phyloP scores from a whole-genome alignment of 345 rosid genomes.

The Lumnitzera racemosa region DNA sequence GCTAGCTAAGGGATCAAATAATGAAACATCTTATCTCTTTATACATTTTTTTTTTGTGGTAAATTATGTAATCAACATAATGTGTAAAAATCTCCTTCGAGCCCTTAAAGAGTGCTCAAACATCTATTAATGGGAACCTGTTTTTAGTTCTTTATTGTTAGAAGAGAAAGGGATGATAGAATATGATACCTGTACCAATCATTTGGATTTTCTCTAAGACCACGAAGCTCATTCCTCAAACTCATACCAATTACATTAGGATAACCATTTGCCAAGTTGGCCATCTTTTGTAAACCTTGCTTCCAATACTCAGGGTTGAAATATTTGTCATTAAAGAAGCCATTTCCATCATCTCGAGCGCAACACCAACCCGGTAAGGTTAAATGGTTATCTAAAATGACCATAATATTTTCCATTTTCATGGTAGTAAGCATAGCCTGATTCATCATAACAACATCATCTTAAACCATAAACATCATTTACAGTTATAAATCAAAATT shows the following conservation, averaged over 20 bases:
- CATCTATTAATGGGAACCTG: too few relatives aligned
- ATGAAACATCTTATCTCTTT: too few relatives aligned
- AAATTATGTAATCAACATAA: too few relatives aligned
- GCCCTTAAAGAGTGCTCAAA: too few relatives aligned
- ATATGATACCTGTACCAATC: conserved; percentile 76
- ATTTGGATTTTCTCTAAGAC: conserved; percentile 58
- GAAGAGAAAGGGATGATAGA: too few relatives aligned
- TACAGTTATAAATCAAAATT: too few relatives aligned
- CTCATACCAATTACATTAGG: conserved; percentile 78
- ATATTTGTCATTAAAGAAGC: conserved; percentile 77
- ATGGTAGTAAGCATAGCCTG: conserved; percentile 67
- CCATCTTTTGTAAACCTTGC: conserved; percentile 56
- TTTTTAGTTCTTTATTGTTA: too few relatives aligned
- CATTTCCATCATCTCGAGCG: conserved; percentile 60
- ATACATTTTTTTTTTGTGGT: too few relatives aligned
- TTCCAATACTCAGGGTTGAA: conserved; percentile 59
- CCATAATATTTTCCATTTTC: conserved; percentile 58
- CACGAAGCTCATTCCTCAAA: conserved; percentile 89
- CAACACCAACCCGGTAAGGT: conserved; percentile 94
- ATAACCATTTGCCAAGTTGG: conserved; percentile 43
- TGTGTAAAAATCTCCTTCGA: too few relatives aligned
- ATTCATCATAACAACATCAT: background rate
- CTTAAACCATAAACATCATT: background rate
- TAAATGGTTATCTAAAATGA: conserved; percentile 82
- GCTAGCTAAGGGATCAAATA: background rate